Conservation (phyloP, 1,284 basidiomycete genomes). For the Tilletia caries region DNA sequence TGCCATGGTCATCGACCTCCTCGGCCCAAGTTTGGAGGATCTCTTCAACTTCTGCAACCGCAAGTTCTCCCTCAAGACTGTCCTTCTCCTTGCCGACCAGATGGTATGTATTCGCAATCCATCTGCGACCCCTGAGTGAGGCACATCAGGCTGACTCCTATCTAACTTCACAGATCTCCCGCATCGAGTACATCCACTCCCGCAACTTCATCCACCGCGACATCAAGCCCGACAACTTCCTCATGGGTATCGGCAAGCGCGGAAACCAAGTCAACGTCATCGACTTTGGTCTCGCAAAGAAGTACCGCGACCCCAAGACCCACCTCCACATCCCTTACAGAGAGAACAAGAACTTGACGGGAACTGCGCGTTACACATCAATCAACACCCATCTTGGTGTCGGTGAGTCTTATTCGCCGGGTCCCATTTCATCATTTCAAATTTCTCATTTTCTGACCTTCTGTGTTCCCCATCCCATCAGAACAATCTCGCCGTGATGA, state of each 20-base stretch:
- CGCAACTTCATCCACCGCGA: constrained; percentile 99
- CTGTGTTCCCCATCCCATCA: constrained; percentile 3
- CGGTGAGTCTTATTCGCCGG: constrained; percentile 58
- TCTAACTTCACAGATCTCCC: constrained; percentile 73
- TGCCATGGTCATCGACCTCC: constrained; percentile 96
- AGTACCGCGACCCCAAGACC: constrained; percentile 98
- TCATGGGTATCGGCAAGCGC: constrained; percentile 99
- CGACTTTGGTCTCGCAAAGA: constrained; percentile 98
- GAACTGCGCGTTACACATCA: constrained; percentile 97
- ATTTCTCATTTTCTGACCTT: neutral
- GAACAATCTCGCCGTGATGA: constrained; percentile 54
- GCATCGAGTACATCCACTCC: constrained; percentile 98
- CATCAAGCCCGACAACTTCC: constrained; percentile 98
- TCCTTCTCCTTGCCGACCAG: constrained; percentile 93
- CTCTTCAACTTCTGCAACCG: constrained; percentile 99
- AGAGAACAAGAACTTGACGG: constrained; percentile 99
- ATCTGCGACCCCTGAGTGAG: too few relatives aligned
- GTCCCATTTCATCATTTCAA: neutral
- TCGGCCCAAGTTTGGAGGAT: constrained; percentile 95
- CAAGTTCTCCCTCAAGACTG: constrained; percentile 96
- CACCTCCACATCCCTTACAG: constrained; percentile 98
- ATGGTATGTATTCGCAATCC: constrained; percentile 62
- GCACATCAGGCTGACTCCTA: neutral
- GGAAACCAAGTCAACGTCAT: constrained; percentile 99
- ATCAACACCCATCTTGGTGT: constrained; percentile 99